Evolutionary conservation across 1,284 basidiomycete species (phyloP).

Genomic region (Ceratobasidium sp.): DNA sequence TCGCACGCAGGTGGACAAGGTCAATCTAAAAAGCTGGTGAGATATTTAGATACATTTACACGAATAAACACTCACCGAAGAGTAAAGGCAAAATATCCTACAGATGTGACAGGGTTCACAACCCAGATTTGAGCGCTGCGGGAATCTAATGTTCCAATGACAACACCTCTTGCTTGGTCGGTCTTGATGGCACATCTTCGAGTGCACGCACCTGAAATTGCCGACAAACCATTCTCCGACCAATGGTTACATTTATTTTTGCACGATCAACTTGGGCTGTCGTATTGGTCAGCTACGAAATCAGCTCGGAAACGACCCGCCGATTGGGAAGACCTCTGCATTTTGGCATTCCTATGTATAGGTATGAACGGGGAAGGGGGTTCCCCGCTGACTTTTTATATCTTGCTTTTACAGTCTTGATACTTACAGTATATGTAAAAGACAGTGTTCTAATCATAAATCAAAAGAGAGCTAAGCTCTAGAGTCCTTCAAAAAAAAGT

Average conservation of each 20-base stretch:
- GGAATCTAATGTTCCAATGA: background rate
- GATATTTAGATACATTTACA: background rate
- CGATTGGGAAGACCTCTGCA: constrained; percentile 10
- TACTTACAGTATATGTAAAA: too few relatives aligned
- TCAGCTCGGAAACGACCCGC: background rate
- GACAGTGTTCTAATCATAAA: too few relatives aligned
- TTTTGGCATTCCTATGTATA: too few relatives aligned
- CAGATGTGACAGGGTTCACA: background rate
- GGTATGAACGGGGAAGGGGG: too few relatives aligned
- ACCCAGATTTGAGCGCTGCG: background rate
- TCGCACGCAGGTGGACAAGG: background rate
- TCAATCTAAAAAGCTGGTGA: background rate
- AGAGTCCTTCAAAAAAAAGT: too few relatives aligned
- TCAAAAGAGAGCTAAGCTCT: too few relatives aligned
- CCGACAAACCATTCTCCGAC: too few relatives aligned
- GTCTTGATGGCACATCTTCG: background rate
- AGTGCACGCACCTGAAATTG: too few relatives aligned
- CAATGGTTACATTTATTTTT: background rate
- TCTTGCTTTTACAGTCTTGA: too few relatives aligned
- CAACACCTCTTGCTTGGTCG: background rate
- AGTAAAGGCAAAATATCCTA: constrained; percentile 2
- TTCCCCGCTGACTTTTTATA: too few relatives aligned
- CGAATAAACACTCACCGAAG: too few relatives aligned
- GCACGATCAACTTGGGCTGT: constrained; percentile 10
- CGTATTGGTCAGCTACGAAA: background rate